Evolutionary conservation across 192 early-diverging fungal species (phyloP).

Genomic region (Gamsiella multidivaricata): DNA sequence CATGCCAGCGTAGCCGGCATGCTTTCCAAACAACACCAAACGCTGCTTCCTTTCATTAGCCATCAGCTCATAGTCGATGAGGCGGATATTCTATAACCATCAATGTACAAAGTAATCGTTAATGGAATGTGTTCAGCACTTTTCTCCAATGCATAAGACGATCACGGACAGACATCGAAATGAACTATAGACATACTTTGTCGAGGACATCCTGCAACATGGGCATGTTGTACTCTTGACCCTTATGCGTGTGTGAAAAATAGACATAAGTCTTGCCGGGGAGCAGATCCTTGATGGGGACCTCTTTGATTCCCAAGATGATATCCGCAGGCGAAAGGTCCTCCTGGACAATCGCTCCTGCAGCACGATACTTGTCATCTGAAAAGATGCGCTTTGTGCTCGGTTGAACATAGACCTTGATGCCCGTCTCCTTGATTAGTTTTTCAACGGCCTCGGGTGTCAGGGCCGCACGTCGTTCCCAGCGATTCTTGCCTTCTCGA

Average conservation of each 20-base stretch:
- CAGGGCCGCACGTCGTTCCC: conserved; percentile 94
- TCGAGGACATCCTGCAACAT: conserved; percentile 89
- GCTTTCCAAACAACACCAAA: conserved; percentile 91
- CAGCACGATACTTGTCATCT: conserved; percentile 85
- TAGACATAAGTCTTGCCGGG: conserved; percentile 92
- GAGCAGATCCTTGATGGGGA: conserved; percentile 84
- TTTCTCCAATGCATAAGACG: too few relatives aligned
- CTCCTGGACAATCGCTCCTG: conserved; percentile 86
- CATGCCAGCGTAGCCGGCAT: conserved; percentile 96
- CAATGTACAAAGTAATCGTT: not conserved
- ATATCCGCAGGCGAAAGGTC: conserved; percentile 91
- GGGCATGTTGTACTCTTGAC: conserved; percentile 93
- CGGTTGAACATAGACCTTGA: conserved; percentile 90
- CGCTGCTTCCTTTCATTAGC: conserved; percentile 78
- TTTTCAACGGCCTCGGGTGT: conserved; percentile 87
- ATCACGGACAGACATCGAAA: too few relatives aligned
- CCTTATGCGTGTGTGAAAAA: conserved; percentile 99
- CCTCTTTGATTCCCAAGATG: conserved; percentile 97
- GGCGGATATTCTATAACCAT: conserved; percentile 73
- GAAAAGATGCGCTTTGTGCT: conserved; percentile 91
- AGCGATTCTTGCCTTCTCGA: conserved; percentile 95
- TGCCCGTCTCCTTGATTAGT: conserved; percentile 87
- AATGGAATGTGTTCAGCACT: too few relatives aligned
- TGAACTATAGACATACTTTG: conserved; percentile 69
- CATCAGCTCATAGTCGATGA: conserved; percentile 98